Percentiles rank a stretch among this genome's conserved stretches.
These are phyloP conservation scores for Acanthamoeba royreba DNA, from an alignment of 208 protist genomes.

Conservation along the genomic window DNA sequence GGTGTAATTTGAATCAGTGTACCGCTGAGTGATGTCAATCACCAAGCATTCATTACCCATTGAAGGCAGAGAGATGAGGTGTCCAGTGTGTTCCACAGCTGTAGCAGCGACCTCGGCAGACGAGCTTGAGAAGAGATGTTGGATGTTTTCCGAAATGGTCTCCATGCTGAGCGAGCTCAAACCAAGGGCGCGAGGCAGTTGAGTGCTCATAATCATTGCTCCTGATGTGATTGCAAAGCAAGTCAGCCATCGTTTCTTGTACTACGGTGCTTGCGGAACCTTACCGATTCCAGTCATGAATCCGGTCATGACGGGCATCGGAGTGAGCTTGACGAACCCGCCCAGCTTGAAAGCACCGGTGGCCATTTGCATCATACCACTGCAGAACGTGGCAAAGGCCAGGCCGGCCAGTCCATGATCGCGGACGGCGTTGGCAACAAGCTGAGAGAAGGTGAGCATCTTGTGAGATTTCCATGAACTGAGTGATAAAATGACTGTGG, in stretches of 20 bases:
- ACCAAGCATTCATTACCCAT: too few species aligned
- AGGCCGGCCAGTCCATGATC: background rate
- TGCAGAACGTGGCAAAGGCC: background rate
- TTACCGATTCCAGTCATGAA: background rate
- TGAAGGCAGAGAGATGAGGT: background rate
- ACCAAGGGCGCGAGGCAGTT: background rate
- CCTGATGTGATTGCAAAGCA: too few species aligned
- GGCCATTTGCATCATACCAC: background rate
- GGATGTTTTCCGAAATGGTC: background rate
- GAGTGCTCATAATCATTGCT: background rate
- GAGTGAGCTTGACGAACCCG: background rate
- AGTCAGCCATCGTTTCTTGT: too few species aligned
- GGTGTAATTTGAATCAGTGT: too few species aligned
- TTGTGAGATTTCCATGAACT: too few species aligned
- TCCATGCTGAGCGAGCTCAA: background rate
- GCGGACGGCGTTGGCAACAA: background rate
- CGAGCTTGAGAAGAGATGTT: background rate
- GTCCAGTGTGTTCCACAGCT: background rate
- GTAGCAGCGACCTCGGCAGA: too few species aligned
- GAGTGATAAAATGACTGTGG: too few species aligned
- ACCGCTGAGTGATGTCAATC: too few species aligned
- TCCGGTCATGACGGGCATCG: background rate
- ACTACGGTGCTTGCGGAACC: too few species aligned
- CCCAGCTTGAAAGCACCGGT: background rate
- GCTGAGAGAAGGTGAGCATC: too few species aligned